These are phyloP conservation scores for Agarophyton chilense DNA, from an alignment of 23 red algal genomes.

Conservation along the genomic window DNA sequence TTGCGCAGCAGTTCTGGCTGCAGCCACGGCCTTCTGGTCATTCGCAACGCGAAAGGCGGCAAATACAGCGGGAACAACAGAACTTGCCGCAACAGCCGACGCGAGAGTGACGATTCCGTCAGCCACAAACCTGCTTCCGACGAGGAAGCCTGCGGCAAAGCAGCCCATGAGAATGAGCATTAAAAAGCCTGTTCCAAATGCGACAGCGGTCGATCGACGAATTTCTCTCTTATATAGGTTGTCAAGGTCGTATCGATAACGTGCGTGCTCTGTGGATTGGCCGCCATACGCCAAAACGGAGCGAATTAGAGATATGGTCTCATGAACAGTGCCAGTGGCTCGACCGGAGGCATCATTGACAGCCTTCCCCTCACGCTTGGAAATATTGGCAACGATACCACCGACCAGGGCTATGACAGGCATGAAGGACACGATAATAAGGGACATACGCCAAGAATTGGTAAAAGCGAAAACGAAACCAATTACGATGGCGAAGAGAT, in stretches of 20 bases:
- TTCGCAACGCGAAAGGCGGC: constrained; percentile 75
- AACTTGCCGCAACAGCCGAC: constrained; percentile 29
- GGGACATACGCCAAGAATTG: constrained; percentile 69
- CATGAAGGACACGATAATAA: constrained; percentile 60
- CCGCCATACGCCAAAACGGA: constrained; percentile 70
- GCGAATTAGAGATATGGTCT: constrained; percentile 81
- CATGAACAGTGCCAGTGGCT: constrained; percentile 74
- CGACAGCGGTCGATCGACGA: constrained; percentile 34
- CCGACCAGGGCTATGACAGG: constrained; percentile 75
- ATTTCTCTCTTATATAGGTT: constrained; percentile 42
- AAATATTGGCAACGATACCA: constrained; percentile 50
- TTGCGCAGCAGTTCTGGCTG: constrained; percentile 38
- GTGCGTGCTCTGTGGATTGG: constrained; percentile 41
- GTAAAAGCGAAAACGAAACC: constrained; percentile 78
- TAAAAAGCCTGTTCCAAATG: constrained; percentile 72
- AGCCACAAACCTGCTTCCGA: constrained; percentile 62
- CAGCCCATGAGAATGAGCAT: constrained; percentile 83
- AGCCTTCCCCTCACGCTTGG: constrained; percentile 50
- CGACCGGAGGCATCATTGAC: constrained; percentile 50
- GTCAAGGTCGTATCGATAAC: constrained; percentile 65
- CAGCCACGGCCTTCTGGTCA: constrained; percentile 28
- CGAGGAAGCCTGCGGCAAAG: constrained; percentile 82
- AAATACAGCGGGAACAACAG: constrained; percentile 68
- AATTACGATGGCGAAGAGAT: constrained; percentile 45
- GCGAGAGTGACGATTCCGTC: constrained; percentile 34